These are phyloP conservation scores for Fusarium miscanthi DNA, from an alignment of 2,329 filamentous ascomycete species.

Conservation along the genomic window DNA sequence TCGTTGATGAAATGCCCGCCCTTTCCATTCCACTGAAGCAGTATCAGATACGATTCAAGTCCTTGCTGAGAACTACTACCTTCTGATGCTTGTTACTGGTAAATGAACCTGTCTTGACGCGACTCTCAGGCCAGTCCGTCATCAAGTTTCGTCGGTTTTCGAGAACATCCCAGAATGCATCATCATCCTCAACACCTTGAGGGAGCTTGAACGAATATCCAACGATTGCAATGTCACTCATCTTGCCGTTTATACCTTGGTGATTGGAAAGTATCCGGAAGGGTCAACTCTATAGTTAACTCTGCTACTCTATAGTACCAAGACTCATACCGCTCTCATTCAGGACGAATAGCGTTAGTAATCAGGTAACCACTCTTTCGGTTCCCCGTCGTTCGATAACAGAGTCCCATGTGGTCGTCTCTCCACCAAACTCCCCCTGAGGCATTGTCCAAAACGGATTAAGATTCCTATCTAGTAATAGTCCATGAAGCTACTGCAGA, in stretches of 20 bases:
- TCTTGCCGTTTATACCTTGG: neutral
- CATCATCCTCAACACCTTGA: conserved; percentile 47
- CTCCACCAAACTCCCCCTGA: neutral
- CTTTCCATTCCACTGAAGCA: no score
- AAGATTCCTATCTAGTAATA: neutral
- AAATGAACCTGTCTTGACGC: neutral
- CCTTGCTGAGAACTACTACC: rapidly evolving
- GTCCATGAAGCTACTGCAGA: neutral
- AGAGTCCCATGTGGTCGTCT: no score
- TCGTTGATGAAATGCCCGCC: no score
- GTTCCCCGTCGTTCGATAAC: neutral
- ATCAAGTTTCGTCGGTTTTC: conserved; percentile 16
- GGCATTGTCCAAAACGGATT: neutral
- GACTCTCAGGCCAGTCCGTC: neutral
- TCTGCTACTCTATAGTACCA: neutral
- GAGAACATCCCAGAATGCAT: conserved; percentile 51
- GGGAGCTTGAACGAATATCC: conserved; percentile 54
- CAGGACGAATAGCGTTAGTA: no score
- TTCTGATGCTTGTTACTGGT: conserved; percentile 1
- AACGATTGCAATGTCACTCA: conserved; percentile 47
- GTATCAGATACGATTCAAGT: rapidly evolving
- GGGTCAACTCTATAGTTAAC: neutral
- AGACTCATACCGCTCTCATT: neutral
- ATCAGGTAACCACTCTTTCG: neutral
- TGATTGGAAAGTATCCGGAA: neutral